phyloP scores from a whole-genome alignment of 768 basidiomycete genomes.

The Psilocybe cyanescens region DNA sequence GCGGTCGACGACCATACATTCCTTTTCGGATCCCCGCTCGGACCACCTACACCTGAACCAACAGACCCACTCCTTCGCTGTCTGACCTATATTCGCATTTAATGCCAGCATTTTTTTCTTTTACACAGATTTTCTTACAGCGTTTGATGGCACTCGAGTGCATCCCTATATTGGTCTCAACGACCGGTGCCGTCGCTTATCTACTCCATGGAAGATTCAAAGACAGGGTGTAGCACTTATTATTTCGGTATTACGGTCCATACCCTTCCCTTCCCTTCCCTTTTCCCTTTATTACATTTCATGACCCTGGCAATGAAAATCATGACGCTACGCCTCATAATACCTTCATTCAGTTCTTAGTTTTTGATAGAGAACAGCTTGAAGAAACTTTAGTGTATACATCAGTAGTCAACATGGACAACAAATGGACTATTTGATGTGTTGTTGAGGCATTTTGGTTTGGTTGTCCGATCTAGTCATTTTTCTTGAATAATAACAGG shows the following conservation, averaged over 20 bases:
- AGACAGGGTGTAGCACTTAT: conserved; percentile 12
- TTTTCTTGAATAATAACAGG: background rate
- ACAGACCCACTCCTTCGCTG: conserved; percentile 1
- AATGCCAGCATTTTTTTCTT: conserved; percentile 20
- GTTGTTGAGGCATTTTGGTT: background rate
- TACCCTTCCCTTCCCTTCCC: conserved; percentile 18
- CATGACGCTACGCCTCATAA: conserved; percentile 26
- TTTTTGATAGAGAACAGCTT: background rate
- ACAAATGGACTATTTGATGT: background rate
- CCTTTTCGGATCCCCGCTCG: conserved; percentile 9
- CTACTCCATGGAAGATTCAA: conserved; percentile 14
- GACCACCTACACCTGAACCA: conserved; percentile 8
- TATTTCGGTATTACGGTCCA: conserved; percentile 20
- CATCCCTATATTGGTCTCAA: background rate
- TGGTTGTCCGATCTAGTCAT: background rate
- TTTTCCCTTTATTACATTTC: conserved; percentile 17
- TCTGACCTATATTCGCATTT: conserved; percentile 17
- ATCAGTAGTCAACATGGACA: background rate
- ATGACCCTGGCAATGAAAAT: conserved; percentile 28
- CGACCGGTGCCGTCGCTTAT: conserved; percentile 3
- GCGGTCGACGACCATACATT: conserved; percentile 2
- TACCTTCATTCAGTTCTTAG: background rate
- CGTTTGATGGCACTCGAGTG: background rate
- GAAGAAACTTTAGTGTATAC: background rate
- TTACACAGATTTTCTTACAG: background rate